A percentile compares a stretch with the other conserved stretches of the same genome.
Conservation (phyloP, 202 grass and related monocot genomes). For the Setaria italica region DNA sequence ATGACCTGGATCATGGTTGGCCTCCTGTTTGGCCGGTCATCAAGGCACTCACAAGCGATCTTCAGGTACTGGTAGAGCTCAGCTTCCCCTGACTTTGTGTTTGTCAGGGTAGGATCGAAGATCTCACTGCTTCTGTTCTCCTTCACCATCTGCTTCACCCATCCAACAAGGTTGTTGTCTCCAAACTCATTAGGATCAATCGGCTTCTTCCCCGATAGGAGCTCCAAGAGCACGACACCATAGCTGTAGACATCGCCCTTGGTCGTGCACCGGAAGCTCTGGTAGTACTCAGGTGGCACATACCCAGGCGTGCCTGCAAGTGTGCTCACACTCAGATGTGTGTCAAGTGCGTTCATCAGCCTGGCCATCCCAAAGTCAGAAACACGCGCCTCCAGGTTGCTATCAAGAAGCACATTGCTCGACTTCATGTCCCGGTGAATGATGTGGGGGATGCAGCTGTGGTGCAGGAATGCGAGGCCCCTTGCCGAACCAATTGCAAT, state of each 20-base stretch:
- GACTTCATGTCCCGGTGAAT: slow-evolving; percentile 99
- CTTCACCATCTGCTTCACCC: slow-evolving; percentile 96
- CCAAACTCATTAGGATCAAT: slow-evolving; percentile 86
- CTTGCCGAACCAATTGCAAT: slow-evolving; percentile 81
- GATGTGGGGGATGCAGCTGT: slow-evolving; percentile 98
- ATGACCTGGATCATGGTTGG: slow-evolving; percentile 99
- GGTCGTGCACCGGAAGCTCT: slow-evolving; percentile 93
- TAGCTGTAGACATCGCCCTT: slow-evolving; percentile 98
- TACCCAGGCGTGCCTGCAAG: slow-evolving; percentile 96
- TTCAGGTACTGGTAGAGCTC: slow-evolving; percentile 85
- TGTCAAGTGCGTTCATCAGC: slow-evolving; percentile 86
- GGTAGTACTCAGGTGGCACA: slow-evolving; percentile 96
- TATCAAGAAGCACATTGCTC: slow-evolving; percentile 93
- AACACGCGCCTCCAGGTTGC: slow-evolving; percentile 73
- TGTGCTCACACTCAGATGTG: slow-evolving; percentile 93
- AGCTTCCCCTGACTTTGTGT: slow-evolving; percentile 62
- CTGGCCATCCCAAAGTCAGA: slow-evolving; percentile 96
- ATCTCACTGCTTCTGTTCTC: slow-evolving; percentile 74
- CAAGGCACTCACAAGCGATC: slow-evolving; percentile 87
- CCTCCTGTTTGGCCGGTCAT: slow-evolving; percentile 70
- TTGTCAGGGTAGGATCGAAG: slow-evolving; percentile 67
- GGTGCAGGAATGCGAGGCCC: slow-evolving; percentile 97
- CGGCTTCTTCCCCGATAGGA: slow-evolving; percentile 91
- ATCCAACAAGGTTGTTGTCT: slow-evolving; percentile 93
- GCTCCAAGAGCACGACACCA: slow-evolving; percentile 92